Conservation (phyloP, 495 filamentous ascomycete genomes). For the Tuber melanosporum region DNA sequence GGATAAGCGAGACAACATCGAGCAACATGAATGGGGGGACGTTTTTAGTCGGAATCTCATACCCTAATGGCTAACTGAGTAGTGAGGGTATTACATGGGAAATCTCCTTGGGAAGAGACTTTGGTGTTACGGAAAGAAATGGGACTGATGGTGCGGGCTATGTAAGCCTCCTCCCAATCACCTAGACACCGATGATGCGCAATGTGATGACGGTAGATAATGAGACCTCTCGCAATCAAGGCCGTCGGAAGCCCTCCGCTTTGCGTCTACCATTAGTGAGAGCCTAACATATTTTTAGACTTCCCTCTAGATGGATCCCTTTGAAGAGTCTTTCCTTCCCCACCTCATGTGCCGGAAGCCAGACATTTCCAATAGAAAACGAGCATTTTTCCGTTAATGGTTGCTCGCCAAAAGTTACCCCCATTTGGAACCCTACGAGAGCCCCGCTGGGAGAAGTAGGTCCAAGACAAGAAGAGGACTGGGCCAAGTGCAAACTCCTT, state of each 20-base stretch:
- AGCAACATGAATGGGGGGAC: not conserved
- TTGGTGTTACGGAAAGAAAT: not conserved
- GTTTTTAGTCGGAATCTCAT: not conserved
- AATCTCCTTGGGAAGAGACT: not conserved
- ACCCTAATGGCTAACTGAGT: not conserved
- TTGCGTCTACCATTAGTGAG: not conserved
- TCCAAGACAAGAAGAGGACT: not conserved
- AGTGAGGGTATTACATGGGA: not conserved
- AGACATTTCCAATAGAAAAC: not conserved
- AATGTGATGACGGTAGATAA: not conserved
- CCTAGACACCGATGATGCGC: not conserved
- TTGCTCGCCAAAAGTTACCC: slow-evolving; percentile 4
- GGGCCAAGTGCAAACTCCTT: not conserved
- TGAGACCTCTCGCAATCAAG: not conserved
- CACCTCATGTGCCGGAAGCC: not conserved
- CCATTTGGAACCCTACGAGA: not conserved
- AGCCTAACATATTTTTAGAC: not conserved
- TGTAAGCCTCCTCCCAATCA: slow-evolving; percentile 1
- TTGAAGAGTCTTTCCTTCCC: not conserved
- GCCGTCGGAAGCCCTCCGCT: slow-evolving; percentile 4
- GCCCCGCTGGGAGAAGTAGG: not conserved
- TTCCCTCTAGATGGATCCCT: not conserved
- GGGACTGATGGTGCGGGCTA: not conserved
- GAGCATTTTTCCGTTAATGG: not conserved
- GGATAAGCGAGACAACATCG: not conserved